Percentiles rank a stretch among this genome's conserved stretches.
phyloP scores from a whole-genome alignment of 257 asterid genomes.

The Solanum gracilifrons region DNA sequence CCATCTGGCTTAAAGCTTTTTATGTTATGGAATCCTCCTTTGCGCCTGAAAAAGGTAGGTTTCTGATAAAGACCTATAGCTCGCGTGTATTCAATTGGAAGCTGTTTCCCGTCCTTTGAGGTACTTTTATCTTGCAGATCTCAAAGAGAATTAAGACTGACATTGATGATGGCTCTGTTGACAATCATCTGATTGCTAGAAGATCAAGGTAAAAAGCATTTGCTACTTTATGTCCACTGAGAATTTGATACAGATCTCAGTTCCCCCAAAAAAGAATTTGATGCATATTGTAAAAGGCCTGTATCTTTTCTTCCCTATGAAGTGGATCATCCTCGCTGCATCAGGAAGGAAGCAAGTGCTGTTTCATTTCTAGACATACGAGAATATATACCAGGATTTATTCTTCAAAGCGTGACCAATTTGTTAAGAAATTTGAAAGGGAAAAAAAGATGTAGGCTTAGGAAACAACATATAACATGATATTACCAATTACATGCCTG shows the following conservation, averaged over 20 bases:
- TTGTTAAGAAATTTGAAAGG: neutral
- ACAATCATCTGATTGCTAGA: constrained; percentile 39
- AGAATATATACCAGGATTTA: neutral
- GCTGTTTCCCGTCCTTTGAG: neutral
- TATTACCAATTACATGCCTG: neutral
- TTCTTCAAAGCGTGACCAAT: neutral
- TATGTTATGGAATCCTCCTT: constrained; percentile 93
- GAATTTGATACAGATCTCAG: neutral
- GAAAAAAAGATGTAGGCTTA: neutral
- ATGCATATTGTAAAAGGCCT: neutral
- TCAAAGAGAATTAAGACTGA: constrained; percentile 33
- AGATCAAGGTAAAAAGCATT: constrained; percentile 62
- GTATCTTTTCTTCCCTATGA: neutral
- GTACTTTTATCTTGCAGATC: constrained; percentile 31
- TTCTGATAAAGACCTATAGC: constrained; percentile 4
- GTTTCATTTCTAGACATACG: constrained; percentile 1
- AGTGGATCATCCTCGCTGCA: neutral
- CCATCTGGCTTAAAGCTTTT: constrained; percentile 84
- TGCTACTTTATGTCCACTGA: constrained; percentile 1
- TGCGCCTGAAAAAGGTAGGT: constrained; percentile 59
- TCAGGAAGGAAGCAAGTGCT: neutral
- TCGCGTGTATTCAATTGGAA: neutral
- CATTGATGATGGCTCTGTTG: constrained; percentile 28
- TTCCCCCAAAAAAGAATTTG: neutral
- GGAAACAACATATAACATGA: neutral